phyloP scores from a whole-genome alignment of 176 grass and related monocot species.

The Oryza australiensis region DNA sequence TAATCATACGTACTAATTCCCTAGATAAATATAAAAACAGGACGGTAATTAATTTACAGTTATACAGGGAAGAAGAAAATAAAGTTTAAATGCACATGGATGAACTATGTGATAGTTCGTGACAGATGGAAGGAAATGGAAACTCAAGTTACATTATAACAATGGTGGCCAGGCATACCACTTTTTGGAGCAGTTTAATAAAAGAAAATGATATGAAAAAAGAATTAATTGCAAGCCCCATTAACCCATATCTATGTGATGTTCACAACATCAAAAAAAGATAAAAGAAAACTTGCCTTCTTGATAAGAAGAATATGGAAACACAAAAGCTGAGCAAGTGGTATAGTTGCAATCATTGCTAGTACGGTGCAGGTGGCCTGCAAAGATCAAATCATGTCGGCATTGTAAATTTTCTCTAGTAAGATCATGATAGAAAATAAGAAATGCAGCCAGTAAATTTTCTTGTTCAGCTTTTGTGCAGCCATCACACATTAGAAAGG shows the following conservation, averaged over 20 bases:
- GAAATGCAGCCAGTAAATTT: not conserved
- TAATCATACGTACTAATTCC: constrained; percentile 98
- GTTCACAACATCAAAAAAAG: constrained; percentile 1
- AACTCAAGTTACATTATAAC: not conserved
- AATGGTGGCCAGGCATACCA: not conserved
- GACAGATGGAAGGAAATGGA: constrained; percentile 29
- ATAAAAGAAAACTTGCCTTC: constrained; percentile 58
- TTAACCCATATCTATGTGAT: not conserved
- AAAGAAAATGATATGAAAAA: not conserved
- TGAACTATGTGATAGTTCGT: not conserved
- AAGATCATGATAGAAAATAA: not conserved
- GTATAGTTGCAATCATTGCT: constrained; percentile 89
- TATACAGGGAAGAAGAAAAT: constrained; percentile 8
- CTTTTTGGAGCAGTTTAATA: not conserved
- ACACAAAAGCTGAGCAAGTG: constrained; percentile 89
- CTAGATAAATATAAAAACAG: constrained; percentile 27
- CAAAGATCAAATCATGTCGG: constrained; percentile 30
- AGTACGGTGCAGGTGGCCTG: constrained; percentile 87
- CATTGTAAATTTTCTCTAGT: not conserved
- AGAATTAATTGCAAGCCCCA: constrained; percentile 4
- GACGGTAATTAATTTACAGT: not conserved
- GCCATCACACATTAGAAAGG: not conserved
- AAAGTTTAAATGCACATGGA: constrained; percentile 1
- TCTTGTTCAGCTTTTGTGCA: constrained; percentile 8
- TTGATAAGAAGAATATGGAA: constrained; percentile 98